phyloP scores from a whole-genome alignment of 2,329 filamentous ascomycete genomes.

The Lasiodiplodia hormozganensis region DNA sequence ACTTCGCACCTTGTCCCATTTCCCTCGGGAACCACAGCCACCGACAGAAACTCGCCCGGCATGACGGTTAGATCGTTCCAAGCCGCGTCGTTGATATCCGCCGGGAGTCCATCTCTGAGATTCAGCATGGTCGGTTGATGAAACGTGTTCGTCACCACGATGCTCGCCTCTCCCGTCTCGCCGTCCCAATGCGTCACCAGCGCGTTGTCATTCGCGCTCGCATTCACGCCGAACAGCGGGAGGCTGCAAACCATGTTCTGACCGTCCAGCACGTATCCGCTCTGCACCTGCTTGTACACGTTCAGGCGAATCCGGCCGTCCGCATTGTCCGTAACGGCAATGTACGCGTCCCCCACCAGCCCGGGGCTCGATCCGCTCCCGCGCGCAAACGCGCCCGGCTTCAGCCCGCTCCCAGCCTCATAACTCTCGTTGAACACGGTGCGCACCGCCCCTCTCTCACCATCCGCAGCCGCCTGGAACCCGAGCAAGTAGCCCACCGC shows the following conservation, averaged over 20 bases:
- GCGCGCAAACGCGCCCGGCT: background rate
- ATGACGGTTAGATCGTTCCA: background rate
- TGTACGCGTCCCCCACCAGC: conserved; percentile 1
- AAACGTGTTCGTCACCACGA: background rate
- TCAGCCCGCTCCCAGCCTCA: background rate
- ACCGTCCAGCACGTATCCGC: background rate
- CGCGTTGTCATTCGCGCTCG: conserved; percentile 2
- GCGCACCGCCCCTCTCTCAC: background rate
- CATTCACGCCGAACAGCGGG: background rate
- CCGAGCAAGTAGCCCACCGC: conserved; percentile 30
- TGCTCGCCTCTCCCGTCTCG: background rate
- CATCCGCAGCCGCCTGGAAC: background rate
- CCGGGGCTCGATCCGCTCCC: conserved; percentile 2
- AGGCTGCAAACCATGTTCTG: background rate
- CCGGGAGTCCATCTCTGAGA: too few species aligned
- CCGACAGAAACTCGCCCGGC: too few species aligned
- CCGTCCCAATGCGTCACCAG: conserved; percentile 7
- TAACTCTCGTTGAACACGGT: conserved; percentile 8
- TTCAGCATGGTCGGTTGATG: background rate
- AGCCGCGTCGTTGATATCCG: background rate
- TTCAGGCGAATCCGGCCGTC: background rate
- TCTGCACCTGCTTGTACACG: background rate
- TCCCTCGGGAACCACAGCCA: background rate
- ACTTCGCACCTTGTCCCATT: background rate
- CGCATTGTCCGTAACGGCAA: conserved; percentile 13